Evolutionary conservation across 2,329 filamentous ascomycete genomes (phyloP), one percentile per base, ranked within the genome.

Genomic region (Fragosphaeria purpurea): DNA sequence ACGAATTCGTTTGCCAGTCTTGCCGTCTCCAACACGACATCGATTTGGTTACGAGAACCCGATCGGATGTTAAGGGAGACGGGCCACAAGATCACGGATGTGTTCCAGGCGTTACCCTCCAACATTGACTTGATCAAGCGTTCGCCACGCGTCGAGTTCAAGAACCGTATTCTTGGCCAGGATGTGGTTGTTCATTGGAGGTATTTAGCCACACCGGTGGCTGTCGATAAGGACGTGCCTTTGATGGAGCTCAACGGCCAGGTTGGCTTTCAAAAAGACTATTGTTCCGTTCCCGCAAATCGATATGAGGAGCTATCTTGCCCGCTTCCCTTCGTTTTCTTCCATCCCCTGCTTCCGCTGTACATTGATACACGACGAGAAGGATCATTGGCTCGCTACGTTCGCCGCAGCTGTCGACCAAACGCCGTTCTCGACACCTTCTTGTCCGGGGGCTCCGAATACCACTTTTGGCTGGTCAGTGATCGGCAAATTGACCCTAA

Each of bases 381-480:
- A 69, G 93, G 91, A 30, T 95, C 88, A 5, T 72, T 82, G 38
- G 82, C 93, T 51, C 86, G 93, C 43, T 96, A 93, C 63, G 82
- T 94, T n/a, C 82, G 93, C 51, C 81, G 91, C 57, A 97, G 93
- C 60, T 98, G 93, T 70, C 82, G 80, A 54, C 88, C 93, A 1
- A 98, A 97, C 61, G 81, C 93, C n/a, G 77, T 79, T 35, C 73
- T 97, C 59, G 90, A 93, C 63, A 94, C 90, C 0, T 86, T 89
- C 57, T 79, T 96, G 45, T 87, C 87, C 2, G 83, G 82, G 44
- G 76, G 78, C 4, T 83, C 82, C 1, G 84, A 91, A 57, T 95
- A 91, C 62, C 88, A 93, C 62, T 95, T 97, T 65, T 96, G 91
- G 79, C 83, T 96, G 56, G 81, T 95, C 53, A 89, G 88, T 59